Evolutionary conservation across 345 rosid species (phyloP), one percentile per base, ranked within the genome.

Genomic region (Aurinia saxatilis): DNA sequence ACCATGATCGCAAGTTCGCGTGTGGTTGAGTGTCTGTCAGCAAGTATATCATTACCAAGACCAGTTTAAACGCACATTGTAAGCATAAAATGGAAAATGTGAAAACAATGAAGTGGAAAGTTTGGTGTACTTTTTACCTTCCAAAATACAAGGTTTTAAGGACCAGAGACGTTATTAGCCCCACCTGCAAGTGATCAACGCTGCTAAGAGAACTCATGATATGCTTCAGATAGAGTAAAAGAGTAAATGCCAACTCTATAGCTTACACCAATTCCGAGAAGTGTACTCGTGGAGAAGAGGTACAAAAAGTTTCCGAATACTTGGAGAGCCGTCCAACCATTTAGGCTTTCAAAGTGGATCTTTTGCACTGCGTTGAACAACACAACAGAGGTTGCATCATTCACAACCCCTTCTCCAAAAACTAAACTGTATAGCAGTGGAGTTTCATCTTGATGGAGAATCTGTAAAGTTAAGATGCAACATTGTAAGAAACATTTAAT

Each of bases 401-500:
- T 88, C 72, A 91, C 96, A 2, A 92, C 96, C 59, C 96, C 98
- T 80, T 88, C 98, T 33, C 96, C 96, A 31, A 91, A 91, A 12
- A 91, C 98, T 57, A 89, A 72, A 75, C 98, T 92, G 68, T 92
- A 86, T 12, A 88, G 73, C 37, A 84, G 68, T 34, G 95, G 95
- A 40, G 87, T 92, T 63, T 92, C 95, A 51, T 92, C 96, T 80
- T 92, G 96, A 56, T 82, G 79, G 45, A 92, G 95, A 73, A 92
- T 81, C 96, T 89, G 59, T 23, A 61, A 47, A 15, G 18, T 14
- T 50, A 48, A 33, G 19, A 56, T 17, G 56, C 15, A 37, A 50
- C 14, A 10, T 44, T 13, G 34, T 4, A 37, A 47, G 1, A 14
- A 25, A 14, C 0, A 23, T 12, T 35, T 19, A 9, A 15, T n/a